Base-by-base conservation (phyloP, 225 moss, liverwort and hornwort species). In the Straminergon stramineum region DNA sequence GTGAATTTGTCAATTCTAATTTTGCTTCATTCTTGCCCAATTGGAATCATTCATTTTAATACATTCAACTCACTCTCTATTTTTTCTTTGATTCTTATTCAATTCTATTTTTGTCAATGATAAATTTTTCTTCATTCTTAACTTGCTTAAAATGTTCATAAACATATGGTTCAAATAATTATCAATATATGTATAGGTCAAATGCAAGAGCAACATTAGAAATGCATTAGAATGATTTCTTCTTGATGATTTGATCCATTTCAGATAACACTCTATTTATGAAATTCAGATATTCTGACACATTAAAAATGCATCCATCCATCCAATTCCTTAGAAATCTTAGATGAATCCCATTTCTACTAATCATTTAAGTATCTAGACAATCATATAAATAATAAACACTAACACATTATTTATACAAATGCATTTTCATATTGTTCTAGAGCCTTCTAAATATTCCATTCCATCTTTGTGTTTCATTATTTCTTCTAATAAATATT, bases 341-440 rank as follows among this genome's bases (percentile, higher is more conserved):
- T 34, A 14, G 11, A 11, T 28, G 30, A 9, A 0, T 73, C 3
- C 1, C 7, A 75, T 30, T 48, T 48, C 17, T 48, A 48, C 3
- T 12, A 4, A 9, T 55, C 15, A 4, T 37, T 34, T 37, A 15
- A 2, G 37, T 24, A 1, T 4, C 14, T 15, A 37, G 0, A 35
- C 56, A 37, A 24, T 15, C 6, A 6, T 37, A 6, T 56, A 6
- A 5, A 26, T 21, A 37, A 24, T 35, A 15, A 4, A 9, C 14
- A 78, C 0, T 23, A 1, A 0, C 2, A 55, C 0, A 10, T 15
- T 4, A 6, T 23, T 24, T 15, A 4, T 16, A 6, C 1, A 56
- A 7, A n/a, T 26, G 57, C 1, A 26, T 37, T n/a, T 56, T 6
- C 0, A 56, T 6, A 26, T 2, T 57, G 6, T 15, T 22, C 9